Evolutionary conservation across 1,284 basidiomycete genomes (phyloP).

Genomic region (Trichosporon faecale): DNA sequence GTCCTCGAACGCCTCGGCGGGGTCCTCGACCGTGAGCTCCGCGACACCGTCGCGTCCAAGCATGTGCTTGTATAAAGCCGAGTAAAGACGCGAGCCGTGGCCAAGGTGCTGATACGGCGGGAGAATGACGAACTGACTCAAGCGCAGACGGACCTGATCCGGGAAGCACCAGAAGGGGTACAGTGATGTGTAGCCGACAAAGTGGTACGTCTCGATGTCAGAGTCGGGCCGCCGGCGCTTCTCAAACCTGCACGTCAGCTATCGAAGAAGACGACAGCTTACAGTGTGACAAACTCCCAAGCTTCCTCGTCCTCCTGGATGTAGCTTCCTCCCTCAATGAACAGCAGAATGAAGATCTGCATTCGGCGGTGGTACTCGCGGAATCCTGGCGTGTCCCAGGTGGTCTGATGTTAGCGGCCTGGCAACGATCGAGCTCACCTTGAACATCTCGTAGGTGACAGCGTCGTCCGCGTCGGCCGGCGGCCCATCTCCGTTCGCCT

Average conservation of each 20-base stretch:
- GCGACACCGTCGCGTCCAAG: constrained; percentile 65
- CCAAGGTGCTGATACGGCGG: constrained; percentile 86
- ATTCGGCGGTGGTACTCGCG: constrained; percentile 87
- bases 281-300: constrained; percentile 84
- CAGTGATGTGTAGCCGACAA: constrained; percentile 83
- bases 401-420: constrained; percentile 57
- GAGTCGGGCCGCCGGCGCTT: constrained; percentile 61
- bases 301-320: constrained; percentile 80
- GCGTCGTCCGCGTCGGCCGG: constrained; percentile 59
- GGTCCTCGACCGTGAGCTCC: constrained; percentile 95
- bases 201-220: constrained; percentile 68
- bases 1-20: constrained; percentile 71
- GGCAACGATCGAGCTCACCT: constrained; percentile 58
- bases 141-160: constrained; percentile 73
- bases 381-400: constrained; percentile 85
- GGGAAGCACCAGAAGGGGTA: constrained; percentile 94
- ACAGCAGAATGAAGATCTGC: constrained; percentile 90
- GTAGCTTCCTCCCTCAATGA: constrained; percentile 93
- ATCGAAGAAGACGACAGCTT: constrained; percentile 49
- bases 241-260: constrained; percentile 63
- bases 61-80: constrained; percentile 75
- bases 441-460: constrained; percentile 77
- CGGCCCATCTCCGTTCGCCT: constrained; percentile 41
- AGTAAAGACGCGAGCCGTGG: constrained; percentile 88
- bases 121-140: constrained; percentile 92